A percentile compares a stretch with the other conserved stretches of the same genome.
Conservation (phyloP, 106 monocot genomes). For the Dactylorhiza incarnata region DNA sequence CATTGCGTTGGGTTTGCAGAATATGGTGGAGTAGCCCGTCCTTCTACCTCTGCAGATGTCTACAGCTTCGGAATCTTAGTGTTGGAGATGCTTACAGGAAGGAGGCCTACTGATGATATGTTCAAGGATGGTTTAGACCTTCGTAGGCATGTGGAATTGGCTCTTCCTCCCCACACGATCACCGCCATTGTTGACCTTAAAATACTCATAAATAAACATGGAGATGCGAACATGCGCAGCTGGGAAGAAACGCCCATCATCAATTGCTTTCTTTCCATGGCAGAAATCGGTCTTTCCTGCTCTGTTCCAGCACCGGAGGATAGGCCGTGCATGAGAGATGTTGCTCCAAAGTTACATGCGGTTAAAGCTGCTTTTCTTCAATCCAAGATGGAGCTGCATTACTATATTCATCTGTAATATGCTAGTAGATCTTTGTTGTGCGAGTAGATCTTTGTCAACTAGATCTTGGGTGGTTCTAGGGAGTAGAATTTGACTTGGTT, state of each 20-base stretch:
- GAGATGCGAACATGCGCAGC: background rate
- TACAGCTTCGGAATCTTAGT: slow-evolving; percentile 21
- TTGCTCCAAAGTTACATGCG: background rate
- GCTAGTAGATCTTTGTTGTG: no score
- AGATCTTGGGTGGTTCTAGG: no score
- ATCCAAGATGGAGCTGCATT: background rate
- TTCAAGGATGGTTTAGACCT: slow-evolving; percentile 2
- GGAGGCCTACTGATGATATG: slow-evolving; percentile 15
- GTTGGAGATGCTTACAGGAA: slow-evolving; percentile 15
- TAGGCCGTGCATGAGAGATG: background rate
- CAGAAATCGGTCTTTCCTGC: background rate
- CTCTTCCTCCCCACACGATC: background rate
- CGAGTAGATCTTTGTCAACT: no score
- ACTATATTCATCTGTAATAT: no score
- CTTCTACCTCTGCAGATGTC: slow-evolving; percentile 13
- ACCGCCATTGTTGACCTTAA: slow-evolving; percentile 3
- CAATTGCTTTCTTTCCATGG: background rate
- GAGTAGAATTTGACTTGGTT: no score
- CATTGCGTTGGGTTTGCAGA: slow-evolving; percentile 1
- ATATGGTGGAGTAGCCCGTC: slow-evolving; percentile 2
- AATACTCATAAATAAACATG: background rate
- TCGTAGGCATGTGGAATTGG: background rate
- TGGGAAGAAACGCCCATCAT: background rate
- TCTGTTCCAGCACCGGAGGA: background rate
- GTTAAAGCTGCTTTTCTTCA: background rate